A percentile compares a stretch with the other conserved stretches of the same genome.
Conservation (phyloP, 2,329 filamentous ascomycete genomes). For the Paraphoma sp. region DNA sequence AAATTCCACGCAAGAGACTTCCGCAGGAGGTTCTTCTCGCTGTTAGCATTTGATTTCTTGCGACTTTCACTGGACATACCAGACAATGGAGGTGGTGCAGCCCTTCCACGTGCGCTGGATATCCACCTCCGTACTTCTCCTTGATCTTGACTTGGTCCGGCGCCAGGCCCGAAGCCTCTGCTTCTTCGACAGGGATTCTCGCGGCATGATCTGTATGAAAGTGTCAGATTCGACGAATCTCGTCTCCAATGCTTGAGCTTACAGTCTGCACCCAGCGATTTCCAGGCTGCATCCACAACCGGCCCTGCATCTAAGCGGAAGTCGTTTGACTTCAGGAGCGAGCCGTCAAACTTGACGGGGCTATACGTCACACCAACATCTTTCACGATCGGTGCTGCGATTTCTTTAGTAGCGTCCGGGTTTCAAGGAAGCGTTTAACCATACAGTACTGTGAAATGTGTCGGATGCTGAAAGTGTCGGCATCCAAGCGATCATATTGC, state of each 20-base stretch:
- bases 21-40: slow-evolving; percentile 61
- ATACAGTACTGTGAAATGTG: slow-evolving; percentile 44
- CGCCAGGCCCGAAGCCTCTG: slow-evolving; percentile 57
- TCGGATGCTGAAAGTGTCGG: slow-evolving; percentile 34
- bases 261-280: slow-evolving; percentile 60
- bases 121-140: slow-evolving; percentile 65
- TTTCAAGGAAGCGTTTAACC: not conserved
- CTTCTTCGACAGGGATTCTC: slow-evolving; percentile 58
- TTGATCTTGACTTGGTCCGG: slow-evolving; percentile 64
- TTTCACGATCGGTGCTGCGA: slow-evolving; percentile 41
- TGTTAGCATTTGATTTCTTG: not conserved
- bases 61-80: slow-evolving; percentile 39
- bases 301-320: slow-evolving; percentile 60
- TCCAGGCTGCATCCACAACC: slow-evolving; percentile 66
- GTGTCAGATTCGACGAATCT: not conserved
- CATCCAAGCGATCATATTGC: slow-evolving; percentile 17
- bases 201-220: slow-evolving; percentile 41
- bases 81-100: slow-evolving; percentile 66
- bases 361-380: slow-evolving; percentile 52
- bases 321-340: slow-evolving; percentile 61
- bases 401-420: slow-evolving; percentile 1
- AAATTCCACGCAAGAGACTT: slow-evolving; percentile 67
- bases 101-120: slow-evolving; percentile 63
- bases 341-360: slow-evolving; percentile 60
- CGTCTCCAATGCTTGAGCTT: not conserved